phyloP scores from a whole-genome alignment of 768 basidiomycete genomes.

The Dentipellis sp. region DNA sequence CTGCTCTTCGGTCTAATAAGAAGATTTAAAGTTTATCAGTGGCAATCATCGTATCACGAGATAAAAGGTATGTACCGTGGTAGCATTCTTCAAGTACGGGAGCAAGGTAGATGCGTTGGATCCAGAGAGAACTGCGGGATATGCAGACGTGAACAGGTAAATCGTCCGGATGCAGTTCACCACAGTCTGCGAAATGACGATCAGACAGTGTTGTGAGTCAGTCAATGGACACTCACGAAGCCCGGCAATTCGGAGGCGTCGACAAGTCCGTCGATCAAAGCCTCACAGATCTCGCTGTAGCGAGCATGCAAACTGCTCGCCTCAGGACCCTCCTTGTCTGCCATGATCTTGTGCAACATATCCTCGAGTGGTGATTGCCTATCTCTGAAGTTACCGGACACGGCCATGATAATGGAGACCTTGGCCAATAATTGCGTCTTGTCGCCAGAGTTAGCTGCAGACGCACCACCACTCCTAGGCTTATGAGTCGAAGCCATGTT shows the following conservation, averaged over 20 bases:
- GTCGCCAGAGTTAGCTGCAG: slow-evolving; percentile 34
- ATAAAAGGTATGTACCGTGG: slow-evolving; percentile 43
- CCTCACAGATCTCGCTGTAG: slow-evolving; percentile 79
- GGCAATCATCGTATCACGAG: background rate
- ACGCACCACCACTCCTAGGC: background rate
- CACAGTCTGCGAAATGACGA: slow-evolving; percentile 44
- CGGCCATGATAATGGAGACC: slow-evolving; percentile 79
- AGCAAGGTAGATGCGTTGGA: slow-evolving; percentile 78
- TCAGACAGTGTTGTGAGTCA: background rate
- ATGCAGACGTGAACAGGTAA: slow-evolving; percentile 71
- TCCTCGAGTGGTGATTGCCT: slow-evolving; percentile 80
- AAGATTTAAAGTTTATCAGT: background rate
- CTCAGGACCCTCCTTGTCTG: slow-evolving; percentile 54
- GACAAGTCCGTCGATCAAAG: slow-evolving; percentile 79
- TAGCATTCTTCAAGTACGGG: slow-evolving; percentile 82
- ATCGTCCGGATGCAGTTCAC: slow-evolving; percentile 82
- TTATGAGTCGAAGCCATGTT: slow-evolving; percentile 22
- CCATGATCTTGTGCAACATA: slow-evolving; percentile 74
- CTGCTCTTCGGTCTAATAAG: slow-evolving; percentile 67
- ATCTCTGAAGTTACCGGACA: slow-evolving; percentile 75
- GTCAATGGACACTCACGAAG: slow-evolving; percentile 42
- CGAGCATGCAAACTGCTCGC: slow-evolving; percentile 46
- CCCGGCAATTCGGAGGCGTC: slow-evolving; percentile 76
- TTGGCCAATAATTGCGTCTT: slow-evolving; percentile 51
- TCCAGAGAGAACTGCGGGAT: slow-evolving; percentile 78